Percentiles rank a stretch among this genome's conserved stretches.
Conservation (phyloP, 371 early-diverging fungal species). For the Parasitella parasitica region DNA sequence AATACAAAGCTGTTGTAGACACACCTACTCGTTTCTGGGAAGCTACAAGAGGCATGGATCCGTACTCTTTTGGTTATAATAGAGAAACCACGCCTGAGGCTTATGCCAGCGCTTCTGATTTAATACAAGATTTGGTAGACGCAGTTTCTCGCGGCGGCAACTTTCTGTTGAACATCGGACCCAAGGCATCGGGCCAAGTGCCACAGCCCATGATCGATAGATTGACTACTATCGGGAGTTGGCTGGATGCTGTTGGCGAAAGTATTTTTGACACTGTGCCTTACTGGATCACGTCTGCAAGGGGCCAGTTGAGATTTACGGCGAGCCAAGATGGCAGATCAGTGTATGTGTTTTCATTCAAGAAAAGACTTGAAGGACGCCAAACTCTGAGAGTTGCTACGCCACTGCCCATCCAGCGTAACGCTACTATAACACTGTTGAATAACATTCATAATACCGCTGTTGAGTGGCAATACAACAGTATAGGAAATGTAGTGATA, state of each 20-base stretch:
- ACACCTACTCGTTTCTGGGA: slow-evolving; percentile 39
- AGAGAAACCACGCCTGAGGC: slow-evolving; percentile 24
- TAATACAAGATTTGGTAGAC: slow-evolving; percentile 28
- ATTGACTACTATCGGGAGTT: slow-evolving; percentile 20
- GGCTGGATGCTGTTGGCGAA: slow-evolving; percentile 15
- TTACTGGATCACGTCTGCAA: slow-evolving; percentile 9
- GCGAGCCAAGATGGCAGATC: slow-evolving; percentile 12
- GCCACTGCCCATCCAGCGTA: background rate
- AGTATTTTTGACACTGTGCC: slow-evolving; percentile 8
- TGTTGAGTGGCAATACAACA: background rate
- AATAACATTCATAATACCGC: background rate
- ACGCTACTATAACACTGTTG: background rate
- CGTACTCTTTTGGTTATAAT: slow-evolving; percentile 41
- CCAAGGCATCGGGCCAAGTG: slow-evolving; percentile 24
- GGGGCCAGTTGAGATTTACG: slow-evolving; percentile 18
- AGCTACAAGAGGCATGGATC: slow-evolving; percentile 43
- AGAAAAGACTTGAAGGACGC: background rate
- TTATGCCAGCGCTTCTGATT: slow-evolving; percentile 20
- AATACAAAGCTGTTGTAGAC: slow-evolving; percentile 20
- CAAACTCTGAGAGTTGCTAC: background rate
- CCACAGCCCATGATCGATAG: slow-evolving; percentile 13
- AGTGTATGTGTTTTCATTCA: slow-evolving; percentile 23
- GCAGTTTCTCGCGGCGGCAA: slow-evolving; percentile 32
- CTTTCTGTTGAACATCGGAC: slow-evolving; percentile 34
- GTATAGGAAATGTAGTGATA: background rate